Evolutionary conservation across 495 filamentous ascomycete species (phyloP), one percentile per base, ranked within the genome.

Genomic region (Gamarada debralockiae): DNA sequence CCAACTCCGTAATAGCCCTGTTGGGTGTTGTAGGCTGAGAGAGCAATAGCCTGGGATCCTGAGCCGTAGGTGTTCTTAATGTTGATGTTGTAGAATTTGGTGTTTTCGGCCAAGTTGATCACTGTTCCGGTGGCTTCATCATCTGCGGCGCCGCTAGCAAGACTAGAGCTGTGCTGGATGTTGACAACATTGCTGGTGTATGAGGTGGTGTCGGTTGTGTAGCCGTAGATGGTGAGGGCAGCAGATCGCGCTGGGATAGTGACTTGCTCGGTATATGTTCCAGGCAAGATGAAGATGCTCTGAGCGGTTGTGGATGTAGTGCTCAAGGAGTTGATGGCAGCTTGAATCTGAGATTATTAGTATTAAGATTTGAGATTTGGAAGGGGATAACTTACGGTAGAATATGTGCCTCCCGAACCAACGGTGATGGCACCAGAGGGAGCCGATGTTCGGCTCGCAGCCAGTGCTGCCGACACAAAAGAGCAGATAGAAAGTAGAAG

Each of bases 301-400:
- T 57, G 48, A 15, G 67, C 68, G 0, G 59, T 49, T 22, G 74
- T 70, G 7, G 72, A 64, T 8, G 70, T 69, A 12, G 71, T 75
- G 53, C 66, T 71, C 27, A 86, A 67, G 12, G 79, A 70, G 48
- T 75, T 56, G 39, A 88, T 72, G 20, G 84, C 84, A 8, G 70
- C 63, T 63, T 79, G 76, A 48, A 88, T 68, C 65, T 80, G 74
- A 3, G 43, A 42, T 61, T 73, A 78, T 31, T 70, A 63, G 42
- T 65, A 69, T 10, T 67, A 62, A 21, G 66, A 70, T 57, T 72
- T 71, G 48, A 70, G 9, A 17, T 3, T n/a, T 29, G 3, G 8
- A 20, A 18, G 13, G 34, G 21, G 2, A 14, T n/a, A 15, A 45
- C 55, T 37, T 45, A 62, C 59, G 1, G 59, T 62, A 24, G 51